A percentile compares a stretch with the other conserved stretches of the same genome.
phyloP scores from a whole-genome alignment of 73 alveolate species.

The Paramecium tetraurelia region DNA sequence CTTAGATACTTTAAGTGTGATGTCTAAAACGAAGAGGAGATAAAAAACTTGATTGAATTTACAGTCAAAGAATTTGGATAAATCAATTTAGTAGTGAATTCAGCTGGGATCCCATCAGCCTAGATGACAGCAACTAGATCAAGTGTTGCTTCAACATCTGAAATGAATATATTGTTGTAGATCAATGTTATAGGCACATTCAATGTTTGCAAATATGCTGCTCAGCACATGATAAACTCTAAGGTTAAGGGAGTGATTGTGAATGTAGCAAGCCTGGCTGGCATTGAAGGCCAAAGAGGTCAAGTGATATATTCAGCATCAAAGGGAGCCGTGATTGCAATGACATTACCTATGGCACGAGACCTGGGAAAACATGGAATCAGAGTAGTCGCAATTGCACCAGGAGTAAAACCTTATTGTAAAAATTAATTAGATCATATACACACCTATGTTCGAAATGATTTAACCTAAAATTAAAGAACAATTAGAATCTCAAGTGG shows the following conservation, averaged over 20 bases:
- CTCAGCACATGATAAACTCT: constrained; percentile 68
- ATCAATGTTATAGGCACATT: constrained; percentile 85
- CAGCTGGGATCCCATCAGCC: constrained; percentile 86
- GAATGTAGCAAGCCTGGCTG: constrained; percentile 86
- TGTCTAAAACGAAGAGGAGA: background rate
- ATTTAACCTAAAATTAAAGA: constrained; percentile 61
- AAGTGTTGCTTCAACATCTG: constrained; percentile 51
- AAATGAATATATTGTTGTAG: constrained; percentile 66
- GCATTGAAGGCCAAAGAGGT: constrained; percentile 86
- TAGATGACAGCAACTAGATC: constrained; percentile 57
- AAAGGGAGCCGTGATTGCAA: constrained; percentile 90
- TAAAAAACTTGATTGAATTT: background rate
- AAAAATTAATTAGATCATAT: constrained; percentile 37
- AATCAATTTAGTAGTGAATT: constrained; percentile 74
- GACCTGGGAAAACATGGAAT: constrained; percentile 86
- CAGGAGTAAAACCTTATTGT: constrained; percentile 65
- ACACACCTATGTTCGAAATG: constrained; percentile 77
- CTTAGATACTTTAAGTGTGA: background rate
- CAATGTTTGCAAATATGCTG: constrained; percentile 76
- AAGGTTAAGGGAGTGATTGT: constrained; percentile 86
- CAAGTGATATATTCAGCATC: constrained; percentile 84
- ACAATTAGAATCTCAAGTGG: constrained; percentile 69
- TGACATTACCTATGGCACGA: constrained; percentile 95
- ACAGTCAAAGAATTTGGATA: constrained; percentile 69
- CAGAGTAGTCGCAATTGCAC: constrained; percentile 84